phyloP scores from a whole-genome alignment of 495 filamentous ascomycete genomes.

The Bathelium albidoporum region DNA sequence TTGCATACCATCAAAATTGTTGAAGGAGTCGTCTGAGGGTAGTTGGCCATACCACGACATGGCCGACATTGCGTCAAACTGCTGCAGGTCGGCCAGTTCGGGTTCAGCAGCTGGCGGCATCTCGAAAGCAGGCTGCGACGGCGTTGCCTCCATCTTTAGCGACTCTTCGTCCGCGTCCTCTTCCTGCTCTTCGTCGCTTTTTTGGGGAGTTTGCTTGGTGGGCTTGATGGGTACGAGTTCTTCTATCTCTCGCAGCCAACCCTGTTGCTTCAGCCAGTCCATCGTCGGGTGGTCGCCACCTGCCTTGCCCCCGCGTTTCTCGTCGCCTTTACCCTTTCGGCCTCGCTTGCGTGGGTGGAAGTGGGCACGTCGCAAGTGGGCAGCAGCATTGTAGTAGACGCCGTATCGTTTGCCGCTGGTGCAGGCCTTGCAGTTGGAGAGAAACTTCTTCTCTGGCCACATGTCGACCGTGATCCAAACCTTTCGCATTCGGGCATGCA shows the following conservation, averaged over 20 bases:
- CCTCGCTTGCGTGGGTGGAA: constrained; percentile 60
- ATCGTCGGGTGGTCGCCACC: constrained; percentile 77
- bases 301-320: constrained; percentile 71
- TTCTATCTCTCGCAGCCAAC: constrained; percentile 68
- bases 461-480: constrained; percentile 73
- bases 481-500: constrained; percentile 62
- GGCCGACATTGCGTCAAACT: neutral
- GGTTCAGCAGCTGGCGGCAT: neutral
- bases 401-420: constrained; percentile 68
- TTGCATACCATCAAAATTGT: neutral
- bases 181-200: too few species aligned
- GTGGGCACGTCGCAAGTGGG: constrained; percentile 81
- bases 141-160: neutral
- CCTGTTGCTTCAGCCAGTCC: constrained; percentile 54
- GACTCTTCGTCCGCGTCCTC: neutral
- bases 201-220: neutral
- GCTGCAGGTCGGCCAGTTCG: neutral
- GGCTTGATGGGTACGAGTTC: constrained; percentile 29
- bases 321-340: constrained; percentile 43
- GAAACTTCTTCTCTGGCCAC: constrained; percentile 31
- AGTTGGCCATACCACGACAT: neutral
- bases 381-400: constrained; percentile 92
- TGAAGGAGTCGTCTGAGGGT: neutral
- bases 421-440: constrained; percentile 85
- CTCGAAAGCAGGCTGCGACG: neutral